Base-by-base conservation (phyloP, 1,284 basidiomycete species). In the Ceratobasidium sp. region DNA sequence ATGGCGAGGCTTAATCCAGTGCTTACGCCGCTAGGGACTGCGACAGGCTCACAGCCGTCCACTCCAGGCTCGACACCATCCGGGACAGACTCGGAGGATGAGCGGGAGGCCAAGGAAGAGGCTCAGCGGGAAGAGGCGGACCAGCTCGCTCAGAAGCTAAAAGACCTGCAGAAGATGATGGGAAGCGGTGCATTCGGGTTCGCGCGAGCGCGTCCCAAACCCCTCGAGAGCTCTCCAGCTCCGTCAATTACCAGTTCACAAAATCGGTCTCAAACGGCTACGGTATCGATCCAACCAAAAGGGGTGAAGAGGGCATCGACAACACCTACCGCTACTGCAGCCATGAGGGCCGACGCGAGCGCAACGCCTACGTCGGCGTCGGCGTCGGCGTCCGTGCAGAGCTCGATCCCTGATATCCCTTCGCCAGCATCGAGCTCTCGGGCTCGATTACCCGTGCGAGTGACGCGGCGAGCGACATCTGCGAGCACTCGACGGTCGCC, bases 371-470 rank as follows among this genome's bases (percentile, higher is more conserved):
- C 89, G 13, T 78, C 78, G 20, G 62, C 78, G 3, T 57, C 70
- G 40, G 50, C 74, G 33, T 68, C 68, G 7, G 59, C 65, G 78
- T 94, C 93, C 38, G 91, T 90, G 1, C 91, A 89, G 73, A 91
- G 90, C 17, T 94, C 93, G 0, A 92, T 94, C 52, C 92, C 92
- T 0, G 92, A 92, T 17, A 93, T 94, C 40, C 91, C 93, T 0
- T 94, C 93, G 0, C 90, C 91, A 40, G 87, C 90, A 10, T 82
- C 88, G 38, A 88, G 89, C 73, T 86, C 89, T 52, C 86, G 87
- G 44, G 83, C 87, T 61, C 73, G 15, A 85, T 85, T 62, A 87
- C 88, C 38, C 89, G 64, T 90, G 0, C 85, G 89, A 79, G 77
- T 67, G 38, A 65, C 62, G 38, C 59, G 62, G 65, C 75, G 64